Conservation (phyloP, 176 grass and related monocot species). For the Leersia perrieri region DNA sequence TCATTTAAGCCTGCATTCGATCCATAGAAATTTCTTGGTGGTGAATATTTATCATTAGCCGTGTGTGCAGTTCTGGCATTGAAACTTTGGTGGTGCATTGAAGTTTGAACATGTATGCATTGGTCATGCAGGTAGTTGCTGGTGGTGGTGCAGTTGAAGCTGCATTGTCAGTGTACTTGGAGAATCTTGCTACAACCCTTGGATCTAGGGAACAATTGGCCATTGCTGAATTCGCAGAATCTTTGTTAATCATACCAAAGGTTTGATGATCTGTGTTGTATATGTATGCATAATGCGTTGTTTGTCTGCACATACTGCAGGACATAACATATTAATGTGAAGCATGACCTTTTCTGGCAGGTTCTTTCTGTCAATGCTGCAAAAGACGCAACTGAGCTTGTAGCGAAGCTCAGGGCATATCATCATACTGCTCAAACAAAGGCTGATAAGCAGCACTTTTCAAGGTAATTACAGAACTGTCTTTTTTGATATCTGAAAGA, state of each 20-base stretch:
- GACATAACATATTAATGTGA: neutral
- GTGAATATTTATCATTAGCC: neutral
- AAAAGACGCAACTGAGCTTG: slow-evolving; percentile 84
- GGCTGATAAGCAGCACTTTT: slow-evolving; percentile 87
- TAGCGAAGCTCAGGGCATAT: slow-evolving; percentile 88
- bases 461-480: slow-evolving; percentile 48
- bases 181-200: slow-evolving; percentile 81
- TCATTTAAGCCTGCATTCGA: neutral
- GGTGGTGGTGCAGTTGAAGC: slow-evolving; percentile 91
- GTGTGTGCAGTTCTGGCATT: neutral
- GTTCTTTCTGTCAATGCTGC: slow-evolving; percentile 92
- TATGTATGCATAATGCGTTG: neutral
- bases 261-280: slow-evolving; percentile 28
- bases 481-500: neutral
- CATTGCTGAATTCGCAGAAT: slow-evolving; percentile 82
- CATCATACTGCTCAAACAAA: slow-evolving; percentile 87
- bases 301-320: neutral
- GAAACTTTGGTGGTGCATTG: neutral
- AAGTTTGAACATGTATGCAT: slow-evolving; percentile 10
- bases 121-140: slow-evolving; percentile 69
- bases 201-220: slow-evolving; percentile 79
- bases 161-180: slow-evolving; percentile 87
- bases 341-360: slow-evolving; percentile 32
- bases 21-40: neutral
- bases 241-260: slow-evolving; percentile 87